Percentiles rank a stretch among this genome's conserved stretches.
phyloP scores from a whole-genome alignment of 805 yeast species.

The Candida krabiensis region DNA sequence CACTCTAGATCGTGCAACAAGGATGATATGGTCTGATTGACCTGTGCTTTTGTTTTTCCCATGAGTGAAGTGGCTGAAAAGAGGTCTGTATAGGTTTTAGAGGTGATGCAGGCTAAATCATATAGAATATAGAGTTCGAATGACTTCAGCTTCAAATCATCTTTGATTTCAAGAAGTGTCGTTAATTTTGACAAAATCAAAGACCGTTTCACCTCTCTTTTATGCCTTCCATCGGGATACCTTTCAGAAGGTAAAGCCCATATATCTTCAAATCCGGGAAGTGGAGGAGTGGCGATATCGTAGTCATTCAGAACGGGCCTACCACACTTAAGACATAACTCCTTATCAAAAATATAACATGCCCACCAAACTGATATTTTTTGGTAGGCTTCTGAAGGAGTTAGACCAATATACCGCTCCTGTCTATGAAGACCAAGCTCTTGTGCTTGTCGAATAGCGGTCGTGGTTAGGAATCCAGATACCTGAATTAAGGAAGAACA shows the following conservation, averaged over 20 bases:
- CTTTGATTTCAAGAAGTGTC: slow-evolving; percentile 2
- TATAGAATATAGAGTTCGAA: slow-evolving; percentile 17
- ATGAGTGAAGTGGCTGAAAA: slow-evolving; percentile 30
- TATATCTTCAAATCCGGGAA: slow-evolving; percentile 21
- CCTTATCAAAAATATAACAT: slow-evolving; percentile 48
- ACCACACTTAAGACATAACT: slow-evolving; percentile 45
- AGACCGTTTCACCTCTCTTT: slow-evolving; percentile 9
- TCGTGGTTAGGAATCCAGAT: slow-evolving; percentile 40
- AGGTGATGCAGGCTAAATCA: slow-evolving; percentile 27
- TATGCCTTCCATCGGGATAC: slow-evolving; percentile 10
- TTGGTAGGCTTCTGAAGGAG: slow-evolving; percentile 35
- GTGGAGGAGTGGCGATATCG: slow-evolving; percentile 38
- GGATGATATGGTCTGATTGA: slow-evolving; percentile 9
- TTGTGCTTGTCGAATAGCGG: slow-evolving; percentile 53
- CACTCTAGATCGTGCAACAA: slow-evolving; percentile 26
- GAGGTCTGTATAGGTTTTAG: slow-evolving; percentile 27
- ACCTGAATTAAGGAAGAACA: slow-evolving; percentile 35
- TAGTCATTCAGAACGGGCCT: slow-evolving; percentile 42
- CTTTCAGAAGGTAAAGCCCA: slow-evolving; percentile 21
- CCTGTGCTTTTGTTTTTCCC: slow-evolving; percentile 18
- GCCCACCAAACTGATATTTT: slow-evolving; percentile 50
- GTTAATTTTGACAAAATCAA: slow-evolving; percentile 11
- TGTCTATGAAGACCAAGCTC: slow-evolving; percentile 57
- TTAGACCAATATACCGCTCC: slow-evolving; percentile 41
- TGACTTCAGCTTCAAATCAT: not conserved